phyloP scores from a whole-genome alignment of 2,329 filamentous ascomycete genomes.

The Pestalotiopsis sp. region DNA sequence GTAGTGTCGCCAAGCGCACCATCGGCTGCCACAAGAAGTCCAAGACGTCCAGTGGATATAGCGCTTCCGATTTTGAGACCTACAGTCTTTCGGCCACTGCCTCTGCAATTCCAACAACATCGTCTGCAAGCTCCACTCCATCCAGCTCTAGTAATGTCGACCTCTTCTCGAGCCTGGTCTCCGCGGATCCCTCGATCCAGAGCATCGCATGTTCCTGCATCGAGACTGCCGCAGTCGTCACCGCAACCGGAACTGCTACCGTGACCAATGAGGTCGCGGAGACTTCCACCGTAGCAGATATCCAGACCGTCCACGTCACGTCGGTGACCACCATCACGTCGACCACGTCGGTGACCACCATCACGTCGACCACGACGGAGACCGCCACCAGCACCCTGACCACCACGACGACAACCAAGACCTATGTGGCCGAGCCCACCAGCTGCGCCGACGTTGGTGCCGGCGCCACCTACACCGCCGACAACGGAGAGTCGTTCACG shows the following conservation, averaged over 20 bases:
- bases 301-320: not conserved
- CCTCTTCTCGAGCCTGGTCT: not conserved
- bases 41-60: not conserved
- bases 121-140: not conserved
- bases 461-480: not conserved
- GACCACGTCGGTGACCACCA: not conserved
- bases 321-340: not conserved
- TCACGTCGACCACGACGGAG: not conserved
- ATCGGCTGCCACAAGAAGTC: not conserved
- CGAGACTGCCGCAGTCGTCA: not conserved
- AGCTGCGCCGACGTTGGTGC: not conserved
- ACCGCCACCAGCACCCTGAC: not conserved
- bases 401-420: not conserved
- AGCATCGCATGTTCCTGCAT: not conserved
- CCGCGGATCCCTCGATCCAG: not conserved
- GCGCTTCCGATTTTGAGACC: not conserved
- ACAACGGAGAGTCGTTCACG: not conserved
- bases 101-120: not conserved
- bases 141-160: not conserved
- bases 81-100: not conserved
- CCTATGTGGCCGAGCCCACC: not conserved
- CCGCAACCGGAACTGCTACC: not conserved
- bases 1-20: not conserved
- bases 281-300: not conserved
- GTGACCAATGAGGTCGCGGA: not conserved